Evolutionary conservation across 352 stramenopile genomes (phyloP), one percentile per base, ranked within the genome.

Genomic region (Globisporangium viniferum): DNA sequence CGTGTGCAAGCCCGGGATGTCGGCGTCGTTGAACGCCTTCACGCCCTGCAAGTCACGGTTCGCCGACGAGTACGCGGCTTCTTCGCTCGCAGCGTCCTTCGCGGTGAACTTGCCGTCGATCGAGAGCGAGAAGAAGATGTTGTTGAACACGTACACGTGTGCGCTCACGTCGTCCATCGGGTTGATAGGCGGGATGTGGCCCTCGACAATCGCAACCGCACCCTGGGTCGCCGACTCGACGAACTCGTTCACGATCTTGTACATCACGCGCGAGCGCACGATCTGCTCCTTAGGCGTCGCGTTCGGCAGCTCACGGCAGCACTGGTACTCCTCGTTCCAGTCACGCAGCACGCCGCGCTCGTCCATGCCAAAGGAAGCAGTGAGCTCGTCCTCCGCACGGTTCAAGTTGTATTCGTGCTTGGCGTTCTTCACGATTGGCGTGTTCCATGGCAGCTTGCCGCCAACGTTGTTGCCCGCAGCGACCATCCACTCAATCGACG

Each of bases 271-370:
- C 63, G 90, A 90, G 60, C 97, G 92, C 64, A 98, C 89, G 65
- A 98, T 84, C 63, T 97, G 83, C 35, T 99, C 93, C 63, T 84
- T 84, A 12, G 98, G 71, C 7, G 79, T 93, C 27, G 78, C 72
- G 7, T 80, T 82, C 7, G 91, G 88, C 44, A 97, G 74, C 49
- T 96, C 88, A 24, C 88, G 84, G 51, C 88, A 95, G 78, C 88
- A 93, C 73, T 99, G 97, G 61, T 98, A 95, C 73, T 99, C 97
- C 62, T 99, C 97, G 70, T 99, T 99, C 97, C 97, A 99, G 79
- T 99, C 97, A 53, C 96, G 90, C 48, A 96, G 66, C 15, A 95
- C 87, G 35, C 97, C 97, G 66, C 81, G 88, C 64, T 97, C 89
- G 48, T 98, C 95, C 77, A 98, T 91, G 48, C 96, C 96, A 63